Evolutionary conservation across 1,139 yeast species (phyloP).

Genomic region (Protomyces arabidopsidicola): DNA sequence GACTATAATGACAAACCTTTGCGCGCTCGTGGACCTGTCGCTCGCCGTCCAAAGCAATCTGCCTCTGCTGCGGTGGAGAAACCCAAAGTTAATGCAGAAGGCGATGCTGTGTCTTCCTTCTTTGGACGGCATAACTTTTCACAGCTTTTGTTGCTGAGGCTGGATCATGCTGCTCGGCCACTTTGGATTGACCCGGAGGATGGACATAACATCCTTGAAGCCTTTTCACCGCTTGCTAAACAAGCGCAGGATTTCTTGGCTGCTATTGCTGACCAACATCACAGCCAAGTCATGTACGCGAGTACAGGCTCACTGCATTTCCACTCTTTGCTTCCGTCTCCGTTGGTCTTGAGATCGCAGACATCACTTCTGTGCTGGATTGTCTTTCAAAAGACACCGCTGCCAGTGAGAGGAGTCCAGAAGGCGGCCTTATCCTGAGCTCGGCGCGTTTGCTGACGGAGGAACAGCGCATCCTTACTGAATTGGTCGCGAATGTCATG

Average conservation of each 20-base stretch:
- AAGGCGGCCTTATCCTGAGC: no score
- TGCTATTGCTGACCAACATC: constrained; percentile 97
- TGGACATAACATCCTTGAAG: constrained; percentile 83
- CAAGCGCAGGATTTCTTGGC: constrained; percentile 96
- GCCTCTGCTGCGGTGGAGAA: background rate
- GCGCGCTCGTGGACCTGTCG: background rate
- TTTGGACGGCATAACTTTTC: constrained; percentile 35
- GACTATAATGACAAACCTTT: background rate
- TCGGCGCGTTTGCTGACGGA: no score
- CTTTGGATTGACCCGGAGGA: constrained; percentile 94
- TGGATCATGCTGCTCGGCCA: constrained; percentile 92
- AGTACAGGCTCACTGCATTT: constrained; percentile 84
- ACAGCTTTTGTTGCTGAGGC: constrained; percentile 57
- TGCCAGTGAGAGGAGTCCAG: no score
- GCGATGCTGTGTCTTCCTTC: constrained; percentile 30
- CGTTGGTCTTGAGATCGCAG: constrained; percentile 92
- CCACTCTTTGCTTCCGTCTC: constrained; percentile 97
- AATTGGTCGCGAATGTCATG: no score
- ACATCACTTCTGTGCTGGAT: constrained; percentile 83
- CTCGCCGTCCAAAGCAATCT: background rate
- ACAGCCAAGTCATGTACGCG: constrained; percentile 93
- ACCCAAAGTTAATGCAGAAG: constrained; percentile 33
- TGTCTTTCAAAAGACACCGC: constrained; percentile 90
- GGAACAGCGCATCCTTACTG: no score
- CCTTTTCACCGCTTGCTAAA: constrained; percentile 93